Base-by-base conservation (phyloP, 495 filamentous ascomycete species). In the Xylaria curta region DNA sequence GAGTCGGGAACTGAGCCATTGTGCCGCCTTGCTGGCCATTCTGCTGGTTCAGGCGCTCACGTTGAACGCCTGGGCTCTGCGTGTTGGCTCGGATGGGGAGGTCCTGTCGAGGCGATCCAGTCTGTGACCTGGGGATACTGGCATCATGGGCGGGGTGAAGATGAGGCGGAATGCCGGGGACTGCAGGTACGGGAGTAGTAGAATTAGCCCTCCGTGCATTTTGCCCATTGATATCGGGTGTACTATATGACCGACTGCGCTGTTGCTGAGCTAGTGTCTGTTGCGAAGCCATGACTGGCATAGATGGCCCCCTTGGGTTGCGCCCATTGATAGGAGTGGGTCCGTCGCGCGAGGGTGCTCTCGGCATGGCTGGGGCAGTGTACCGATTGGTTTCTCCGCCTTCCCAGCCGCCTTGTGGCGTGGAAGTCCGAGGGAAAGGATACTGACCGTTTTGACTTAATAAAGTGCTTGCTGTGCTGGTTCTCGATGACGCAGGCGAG, bases 291-390 rank as follows among this genome's bases (percentile, higher is more conserved):
- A 95, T 91, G 1, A 91, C 92, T 53, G 94, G 93, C 74, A 97
- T 85, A 19, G 94, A 97, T 26, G 95, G 94, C 38, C 94, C 87
- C 74, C 94, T 89, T 42, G 89, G 87, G 63, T 85, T 86, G 68
- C 92, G 88, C 68, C 89, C 90, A 75, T 89, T 93, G 70, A 85
- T 81, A 51, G 83, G 85, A 21, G 85, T 90, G 28, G 87, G 83
- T 1, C 92, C 93, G 73, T 97, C 95, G 67, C 93, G 85, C 12
- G 94, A 96, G 36, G 90, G 87, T 21, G 87, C 91, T 47, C 95
- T 89, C 47, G 91, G 91, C 84, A 94, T 88, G 12, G 93, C 94
- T 26, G 95, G 95, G 4, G 95, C 94, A 2, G 96, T 97, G 75
- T 93, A 95, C 47, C 93, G 90, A 78, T 91, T 92, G 70, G 82